These are phyloP conservation scores for Flagelloscypha sp. DNA, from an alignment of 768 basidiomycete genomes.

Conservation along the genomic window DNA sequence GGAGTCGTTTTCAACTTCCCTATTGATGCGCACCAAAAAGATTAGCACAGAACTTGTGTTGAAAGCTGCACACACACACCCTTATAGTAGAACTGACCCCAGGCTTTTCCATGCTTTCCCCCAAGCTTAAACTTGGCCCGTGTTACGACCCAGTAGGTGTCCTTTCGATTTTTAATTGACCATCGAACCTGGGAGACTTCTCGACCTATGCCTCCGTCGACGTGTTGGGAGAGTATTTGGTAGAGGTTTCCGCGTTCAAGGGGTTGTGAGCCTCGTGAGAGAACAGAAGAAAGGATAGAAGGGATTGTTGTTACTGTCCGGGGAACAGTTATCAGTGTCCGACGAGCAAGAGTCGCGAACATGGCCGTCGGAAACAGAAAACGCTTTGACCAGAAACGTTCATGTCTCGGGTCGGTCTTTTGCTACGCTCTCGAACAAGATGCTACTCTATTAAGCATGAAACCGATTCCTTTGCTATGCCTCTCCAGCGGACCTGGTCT, in stretches of 20 bases:
- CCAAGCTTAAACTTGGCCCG: conserved; percentile 62
- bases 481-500: conserved; percentile 68
- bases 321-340: conserved; percentile 8
- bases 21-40: neutral
- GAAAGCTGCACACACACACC: conserved; percentile 35
- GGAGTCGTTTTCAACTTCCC: conserved; percentile 38
- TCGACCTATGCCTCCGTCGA: conserved; percentile 59
- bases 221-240: conserved; percentile 61
- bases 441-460: conserved; percentile 11
- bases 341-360: conserved; percentile 26
- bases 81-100: conserved; percentile 75
- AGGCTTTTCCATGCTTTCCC: conserved; percentile 73
- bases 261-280: too few species aligned
- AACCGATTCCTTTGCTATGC: conserved; percentile 57
- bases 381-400: neutral
- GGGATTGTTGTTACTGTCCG: too few species aligned
- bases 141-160: conserved; percentile 73
- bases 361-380: conserved; percentile 20
- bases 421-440: conserved; percentile 5
- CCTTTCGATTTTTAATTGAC: conserved; percentile 54
- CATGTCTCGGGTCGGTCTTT: too few species aligned
- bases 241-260: conserved; percentile 63
- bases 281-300: too few species aligned
- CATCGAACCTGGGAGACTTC: conserved; percentile 69
- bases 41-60: too few species aligned